Percentiles rank a stretch among this genome's conserved stretches.
phyloP scores from a whole-genome alignment of 306 rosid species.

The Carpinus fangiana region DNA sequence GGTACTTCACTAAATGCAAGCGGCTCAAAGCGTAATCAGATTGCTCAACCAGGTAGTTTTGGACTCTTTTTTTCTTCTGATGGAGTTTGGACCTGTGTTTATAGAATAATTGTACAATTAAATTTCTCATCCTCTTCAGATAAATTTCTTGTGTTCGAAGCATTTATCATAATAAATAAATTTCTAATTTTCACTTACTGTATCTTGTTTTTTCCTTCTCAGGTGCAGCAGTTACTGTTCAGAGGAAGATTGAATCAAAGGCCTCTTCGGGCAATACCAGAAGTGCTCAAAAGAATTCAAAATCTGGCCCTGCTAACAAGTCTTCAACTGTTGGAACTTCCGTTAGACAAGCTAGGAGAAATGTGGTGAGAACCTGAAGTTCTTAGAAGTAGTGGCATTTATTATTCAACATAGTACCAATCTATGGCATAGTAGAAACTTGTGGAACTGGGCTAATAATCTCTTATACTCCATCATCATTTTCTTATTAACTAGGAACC shows the following conservation, averaged over 20 bases:
- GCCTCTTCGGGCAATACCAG: constrained; percentile 32
- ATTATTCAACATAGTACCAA: not conserved
- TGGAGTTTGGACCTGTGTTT: not conserved
- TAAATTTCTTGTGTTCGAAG: not conserved
- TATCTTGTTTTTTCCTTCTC: constrained; percentile 28
- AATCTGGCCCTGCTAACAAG: constrained; percentile 42
- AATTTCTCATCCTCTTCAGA: constrained; percentile 1
- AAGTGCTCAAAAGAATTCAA: constrained; percentile 34
- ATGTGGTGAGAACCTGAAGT: constrained; percentile 56
- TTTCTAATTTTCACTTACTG: not conserved
- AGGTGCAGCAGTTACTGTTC: constrained; percentile 35
- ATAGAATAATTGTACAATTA: not conserved
- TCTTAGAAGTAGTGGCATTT: constrained; percentile 23
- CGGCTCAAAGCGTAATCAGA: constrained; percentile 55
- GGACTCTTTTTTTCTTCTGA: not conserved
- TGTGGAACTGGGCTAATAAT: not conserved
- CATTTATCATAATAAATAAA: not conserved
- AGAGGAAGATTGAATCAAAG: constrained; percentile 37
- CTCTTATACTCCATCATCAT: not conserved
- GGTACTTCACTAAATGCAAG: constrained; percentile 34
- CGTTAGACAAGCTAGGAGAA: constrained; percentile 48
- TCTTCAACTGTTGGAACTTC: constrained; percentile 43
- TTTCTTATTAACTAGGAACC: constrained; percentile 23
- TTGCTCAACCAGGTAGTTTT: constrained; percentile 47
- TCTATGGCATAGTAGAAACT: not conserved